Evolutionary conservation across 768 basidiomycete genomes (phyloP), one percentile per base, ranked within the genome.

Genomic region (Rhizopogon roseolus): DNA sequence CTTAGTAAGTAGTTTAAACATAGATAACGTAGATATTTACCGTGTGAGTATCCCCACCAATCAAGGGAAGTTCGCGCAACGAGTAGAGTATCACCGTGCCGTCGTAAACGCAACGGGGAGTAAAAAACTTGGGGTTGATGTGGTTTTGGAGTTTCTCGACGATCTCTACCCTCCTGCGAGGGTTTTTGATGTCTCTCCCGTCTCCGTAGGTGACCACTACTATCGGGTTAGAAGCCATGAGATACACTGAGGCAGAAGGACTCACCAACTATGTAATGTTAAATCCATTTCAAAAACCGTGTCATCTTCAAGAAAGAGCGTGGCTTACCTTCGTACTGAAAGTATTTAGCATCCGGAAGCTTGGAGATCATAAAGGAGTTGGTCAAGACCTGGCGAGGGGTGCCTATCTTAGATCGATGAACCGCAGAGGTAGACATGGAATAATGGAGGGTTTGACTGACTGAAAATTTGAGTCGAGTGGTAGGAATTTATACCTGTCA

Each of bases 91-190:
- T 73, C 0, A 69, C 67, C 4, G 67, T 67, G 0, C 79, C 75
- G 48, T 82, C 80, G 52, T 77, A 82, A 5, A 82, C 59, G 4
- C 71, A 66, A 13, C 70, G 72, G 0, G 77, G 77, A 11, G 60
- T 68, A 56, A 81, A 81, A 0, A 71, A 7, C 0, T 50, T 50
- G 0, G 78, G 73, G 0, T 69, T 65, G 0, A 71, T 60, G 0
- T 62, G 62, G 5, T 63, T 73, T 48, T 81, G 79, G 0, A 82
- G 64, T 5, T 62, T 58, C 50, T 69, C 62, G 1, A 69, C 57
- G 2, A 66, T 16, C 1, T 69, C 72, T 32, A 68, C 65, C 50
- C 68, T 69, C 16, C 60, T 62, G 8, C 60, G 65, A 27, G 61
- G 0, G 0, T 32, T 46, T 4, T 43, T 46, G 0, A 46, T 50